These are phyloP conservation scores for Candida tetrigidarum DNA, from an alignment of 1,139 yeast genomes.

Conservation along the genomic window DNA sequence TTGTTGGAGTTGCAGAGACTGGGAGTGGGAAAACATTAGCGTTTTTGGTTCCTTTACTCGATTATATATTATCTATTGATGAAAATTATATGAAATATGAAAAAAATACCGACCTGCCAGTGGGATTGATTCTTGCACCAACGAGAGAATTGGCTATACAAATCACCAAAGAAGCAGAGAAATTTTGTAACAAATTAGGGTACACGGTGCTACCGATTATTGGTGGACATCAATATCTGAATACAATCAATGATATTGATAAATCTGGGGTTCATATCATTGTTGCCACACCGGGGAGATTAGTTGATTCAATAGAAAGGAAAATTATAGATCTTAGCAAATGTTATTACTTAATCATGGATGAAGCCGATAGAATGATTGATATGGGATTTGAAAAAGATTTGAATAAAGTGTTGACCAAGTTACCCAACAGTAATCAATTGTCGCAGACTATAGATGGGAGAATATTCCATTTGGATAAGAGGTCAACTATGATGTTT, in stretches of 20 bases:
- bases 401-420: conserved; percentile 58
- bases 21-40: conserved; percentile 96
- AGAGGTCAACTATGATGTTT: conserved; percentile 74
- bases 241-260: conserved; percentile 49
- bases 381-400: conserved; percentile 94
- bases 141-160: conserved; percentile 94
- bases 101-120: conserved; percentile 34
- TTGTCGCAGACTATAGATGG: conserved; percentile 25
- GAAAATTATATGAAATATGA: conserved; percentile 39
- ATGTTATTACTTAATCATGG: conserved; percentile 75
- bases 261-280: conserved; percentile 77
- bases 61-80: conserved; percentile 52
- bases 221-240: conserved; percentile 89
- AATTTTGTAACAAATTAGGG: conserved; percentile 46
- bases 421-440: conserved; percentile 40
- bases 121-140: conserved; percentile 82
- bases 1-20: conserved; percentile 93
- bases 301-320: conserved; percentile 78
- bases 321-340: conserved; percentile 61
- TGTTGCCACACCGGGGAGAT: conserved; percentile 93
- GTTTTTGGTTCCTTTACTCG: conserved; percentile 73
- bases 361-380: conserved; percentile 95
- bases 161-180: conserved; percentile 67
- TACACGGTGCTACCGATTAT: conserved; percentile 69
- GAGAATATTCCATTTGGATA: conserved; percentile 31